Percentiles rank a stretch among this genome's conserved stretches.
phyloP scores from a whole-genome alignment of 108 stramenopile genomes.

The Fragilaria radians region DNA sequence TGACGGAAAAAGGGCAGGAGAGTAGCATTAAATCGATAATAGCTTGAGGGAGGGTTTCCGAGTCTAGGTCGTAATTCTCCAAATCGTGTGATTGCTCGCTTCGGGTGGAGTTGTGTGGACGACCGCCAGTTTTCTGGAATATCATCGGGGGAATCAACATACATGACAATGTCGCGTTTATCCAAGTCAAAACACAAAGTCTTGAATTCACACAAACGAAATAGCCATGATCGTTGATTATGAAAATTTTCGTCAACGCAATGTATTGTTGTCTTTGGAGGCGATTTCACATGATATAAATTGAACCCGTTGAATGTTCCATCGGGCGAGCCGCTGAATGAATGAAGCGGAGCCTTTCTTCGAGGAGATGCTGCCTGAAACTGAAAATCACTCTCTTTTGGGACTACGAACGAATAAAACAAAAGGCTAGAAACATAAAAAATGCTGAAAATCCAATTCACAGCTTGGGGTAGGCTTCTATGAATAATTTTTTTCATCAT shows the following conservation, averaged over 20 bases:
- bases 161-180: neutral
- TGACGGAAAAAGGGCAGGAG: constrained; percentile 1
- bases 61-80: constrained; percentile 2
- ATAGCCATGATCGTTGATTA: neutral
- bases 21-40: constrained; percentile 21
- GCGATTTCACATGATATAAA: constrained; percentile 8
- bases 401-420: too few species aligned
- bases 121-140: neutral
- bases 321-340: constrained; percentile 23
- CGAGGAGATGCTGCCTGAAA: too few species aligned
- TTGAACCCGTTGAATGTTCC: constrained; percentile 29
- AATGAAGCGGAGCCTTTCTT: too few species aligned
- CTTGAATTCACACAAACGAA: neutral
- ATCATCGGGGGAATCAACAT: constrained; percentile 6
- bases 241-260: constrained; percentile 11
- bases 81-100: constrained; percentile 6
- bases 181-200: neutral
- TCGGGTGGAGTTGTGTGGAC: constrained; percentile 5
- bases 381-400: too few species aligned
- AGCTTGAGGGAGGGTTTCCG: constrained; percentile 7
- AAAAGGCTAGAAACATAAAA: too few species aligned
- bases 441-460: too few species aligned
- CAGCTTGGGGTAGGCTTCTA: too few species aligned
- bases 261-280: constrained; percentile 1
- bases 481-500: too few species aligned